Base-by-base conservation (phyloP, 768 basidiomycete genomes). In the Tubosaeta sp. region DNA sequence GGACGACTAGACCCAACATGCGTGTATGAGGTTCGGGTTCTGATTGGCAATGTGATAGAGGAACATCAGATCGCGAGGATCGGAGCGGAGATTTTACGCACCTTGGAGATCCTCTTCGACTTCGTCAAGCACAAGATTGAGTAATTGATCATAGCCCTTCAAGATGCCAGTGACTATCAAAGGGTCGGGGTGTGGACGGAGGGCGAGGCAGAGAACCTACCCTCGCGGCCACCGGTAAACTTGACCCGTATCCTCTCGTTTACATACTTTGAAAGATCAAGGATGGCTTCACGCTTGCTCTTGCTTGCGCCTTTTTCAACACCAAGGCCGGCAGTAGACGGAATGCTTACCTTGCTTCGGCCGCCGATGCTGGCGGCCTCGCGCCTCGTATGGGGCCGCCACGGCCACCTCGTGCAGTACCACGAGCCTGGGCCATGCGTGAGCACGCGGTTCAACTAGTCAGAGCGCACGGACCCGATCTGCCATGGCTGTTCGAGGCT, bases 181-280 rank as follows among this genome's bases (percentile, higher is more conserved):
- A 13, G 25, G 22, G 44, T 58, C 31, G 50, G 39, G 5, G n/a
- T n/a, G 35, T 3, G 35, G 35, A 51, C 13, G 10, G 12, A 38
- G 19, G 38, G n/a, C 14, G 19, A 22, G 8, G 14, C 4, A 12
- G 12, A 2, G 4, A 63, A 62, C 53, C 46, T 55, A 91, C 95
- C 94, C 81, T 99, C 94, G 37, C 97, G 76, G 35, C 95, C 95
- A 41, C 97, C 97, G n/a, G 92, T 92, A 66, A 99, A 98, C 71
- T 97, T 97, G 64, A 98, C 94, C 51, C 92, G 75, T 65, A 99
- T 91, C 56, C 84, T 81, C 70, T 94, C 85, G 69, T 95, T 90
- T 48, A 88, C 88, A 62, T 97, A 98, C 70, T 95, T 95, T 45
- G 89, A 84, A 31, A 98, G 84, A 69, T 97, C 94, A 31, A 98